Evolutionary conservation across 2,329 filamentous ascomycete genomes (phyloP).

Genomic region (Fusarium goolgardi): DNA sequence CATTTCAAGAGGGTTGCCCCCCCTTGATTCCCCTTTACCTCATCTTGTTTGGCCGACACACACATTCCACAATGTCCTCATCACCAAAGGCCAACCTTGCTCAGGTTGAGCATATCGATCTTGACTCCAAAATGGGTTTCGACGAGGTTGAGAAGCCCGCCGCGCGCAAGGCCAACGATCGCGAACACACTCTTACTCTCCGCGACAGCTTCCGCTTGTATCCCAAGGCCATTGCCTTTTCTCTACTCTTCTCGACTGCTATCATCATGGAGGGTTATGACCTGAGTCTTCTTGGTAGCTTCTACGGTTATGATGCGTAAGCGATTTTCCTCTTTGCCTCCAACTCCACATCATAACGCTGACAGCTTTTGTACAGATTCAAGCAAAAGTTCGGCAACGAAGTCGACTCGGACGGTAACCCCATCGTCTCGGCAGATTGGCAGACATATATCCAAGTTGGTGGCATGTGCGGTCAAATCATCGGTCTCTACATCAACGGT

Average conservation of each 20-base stretch:
- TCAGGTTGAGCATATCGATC: slow-evolving; percentile 27
- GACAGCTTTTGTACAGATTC: background rate
- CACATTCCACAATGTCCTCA: slow-evolving; percentile 10
- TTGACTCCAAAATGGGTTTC: slow-evolving; percentile 13
- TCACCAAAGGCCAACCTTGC: slow-evolving; percentile 11
- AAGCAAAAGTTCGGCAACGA: slow-evolving; percentile 29
- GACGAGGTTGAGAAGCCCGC: slow-evolving; percentile 17
- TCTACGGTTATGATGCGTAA: slow-evolving; percentile 49
- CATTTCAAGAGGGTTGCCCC: background rate
- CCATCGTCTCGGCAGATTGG: slow-evolving; percentile 20
- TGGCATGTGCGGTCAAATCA: slow-evolving; percentile 27
- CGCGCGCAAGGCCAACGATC: slow-evolving; percentile 20
- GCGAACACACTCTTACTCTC: slow-evolving; percentile 50
- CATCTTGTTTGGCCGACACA: background rate
- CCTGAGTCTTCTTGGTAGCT: slow-evolving; percentile 44
- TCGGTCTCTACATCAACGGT: slow-evolving; percentile 26
- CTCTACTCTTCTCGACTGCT: slow-evolving; percentile 52
- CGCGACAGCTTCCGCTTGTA: slow-evolving; percentile 54
- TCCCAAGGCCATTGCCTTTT: slow-evolving; percentile 52
- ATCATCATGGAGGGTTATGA: slow-evolving; percentile 54
- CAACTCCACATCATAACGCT: slow-evolving; percentile 50
- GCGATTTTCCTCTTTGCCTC: slow-evolving; percentile 50
- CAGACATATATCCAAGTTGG: slow-evolving; percentile 29
- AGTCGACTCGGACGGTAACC: slow-evolving; percentile 18
- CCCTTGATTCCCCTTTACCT: background rate